Evolutionary conservation across 2,329 filamentous ascomycete species (phyloP).

Genomic region (Aspergillus ustus): DNA sequence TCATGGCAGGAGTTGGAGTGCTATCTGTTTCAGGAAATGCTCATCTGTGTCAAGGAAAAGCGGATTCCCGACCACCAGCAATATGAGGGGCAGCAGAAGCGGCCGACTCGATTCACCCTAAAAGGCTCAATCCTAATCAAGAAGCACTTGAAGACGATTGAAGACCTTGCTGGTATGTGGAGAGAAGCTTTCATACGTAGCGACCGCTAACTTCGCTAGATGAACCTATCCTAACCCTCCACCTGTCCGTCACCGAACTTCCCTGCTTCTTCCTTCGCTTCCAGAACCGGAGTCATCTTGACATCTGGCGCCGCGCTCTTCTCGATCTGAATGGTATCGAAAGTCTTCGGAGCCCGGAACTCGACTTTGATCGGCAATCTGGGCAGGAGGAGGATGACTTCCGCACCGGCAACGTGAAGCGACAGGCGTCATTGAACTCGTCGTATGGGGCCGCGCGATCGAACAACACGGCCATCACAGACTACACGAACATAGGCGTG

Average conservation of each 20-base stretch:
- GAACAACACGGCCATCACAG: slow-evolving; percentile 83
- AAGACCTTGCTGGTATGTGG: slow-evolving; percentile 57
- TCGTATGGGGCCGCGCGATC: slow-evolving; percentile 82
- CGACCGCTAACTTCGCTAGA: slow-evolving; percentile 51
- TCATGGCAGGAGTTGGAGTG: slow-evolving; percentile 98
- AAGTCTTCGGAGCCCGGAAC: slow-evolving; percentile 69
- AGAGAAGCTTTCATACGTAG: not conserved
- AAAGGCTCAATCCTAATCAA: slow-evolving; percentile 99
- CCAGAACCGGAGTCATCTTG: slow-evolving; percentile 75
- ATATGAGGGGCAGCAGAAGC: slow-evolving; percentile 67
- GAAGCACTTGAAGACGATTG: slow-evolving; percentile 93
- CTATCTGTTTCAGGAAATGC: slow-evolving; percentile 97
- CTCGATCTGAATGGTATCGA: slow-evolving; percentile 79
- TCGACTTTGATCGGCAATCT: slow-evolving; percentile 73
- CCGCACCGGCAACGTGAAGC: slow-evolving; percentile 62
- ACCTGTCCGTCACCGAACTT: slow-evolving; percentile 86
- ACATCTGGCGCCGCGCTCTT: slow-evolving; percentile 87
- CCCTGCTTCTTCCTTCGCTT: slow-evolving; percentile 95
- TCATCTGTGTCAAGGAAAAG: slow-evolving; percentile 99
- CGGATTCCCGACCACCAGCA: slow-evolving; percentile 63
- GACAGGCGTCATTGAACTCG: slow-evolving; percentile 81
- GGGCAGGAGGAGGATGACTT: slow-evolving; percentile 90
- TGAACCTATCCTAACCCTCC: slow-evolving; percentile 84
- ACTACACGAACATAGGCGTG: slow-evolving; percentile 76
- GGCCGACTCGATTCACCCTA: slow-evolving; percentile 77